phyloP scores from a whole-genome alignment of 805 yeast genomes.

The Myxozyma lipomycoides region DNA sequence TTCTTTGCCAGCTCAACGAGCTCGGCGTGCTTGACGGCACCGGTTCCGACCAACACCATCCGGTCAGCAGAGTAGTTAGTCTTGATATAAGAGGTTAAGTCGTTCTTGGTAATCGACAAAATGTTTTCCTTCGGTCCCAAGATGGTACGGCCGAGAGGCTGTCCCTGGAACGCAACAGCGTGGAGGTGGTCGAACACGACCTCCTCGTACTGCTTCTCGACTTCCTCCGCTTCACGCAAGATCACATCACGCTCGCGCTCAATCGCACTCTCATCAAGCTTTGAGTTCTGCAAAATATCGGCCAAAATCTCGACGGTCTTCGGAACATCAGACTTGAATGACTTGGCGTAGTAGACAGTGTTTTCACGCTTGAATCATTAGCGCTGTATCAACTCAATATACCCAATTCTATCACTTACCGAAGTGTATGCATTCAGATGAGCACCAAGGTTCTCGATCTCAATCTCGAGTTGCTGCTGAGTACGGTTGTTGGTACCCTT shows the following conservation, averaged over 20 bases:
- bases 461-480: conserved; percentile 80
- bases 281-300: conserved; percentile 84
- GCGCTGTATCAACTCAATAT: background rate
- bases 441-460: conserved; percentile 93
- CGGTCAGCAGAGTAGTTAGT: conserved; percentile 92
- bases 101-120: conserved; percentile 68
- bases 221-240: conserved; percentile 94
- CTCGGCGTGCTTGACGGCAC: conserved; percentile 84
- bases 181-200: conserved; percentile 96
- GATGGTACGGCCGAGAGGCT: conserved; percentile 94
- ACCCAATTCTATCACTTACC: conserved; percentile 6
- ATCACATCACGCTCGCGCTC: conserved; percentile 97
- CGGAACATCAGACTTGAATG: conserved; percentile 75
- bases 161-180: conserved; percentile 82
- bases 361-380: conserved; percentile 59
- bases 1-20: conserved; percentile 71
- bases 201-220: conserved; percentile 97
- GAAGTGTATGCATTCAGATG: conserved; percentile 98
- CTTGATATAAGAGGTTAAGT: conserved; percentile 72
- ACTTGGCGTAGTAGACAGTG: conserved; percentile 93
- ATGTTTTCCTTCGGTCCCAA: conserved; percentile 91
- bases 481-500: conserved; percentile 83
- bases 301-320: conserved; percentile 81
- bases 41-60: conserved; percentile 96
- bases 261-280: conserved; percentile 74